Evolutionary conservation across 2,329 filamentous ascomycete genomes (phyloP).

Genomic region (Diplodia scrobiculata): DNA sequence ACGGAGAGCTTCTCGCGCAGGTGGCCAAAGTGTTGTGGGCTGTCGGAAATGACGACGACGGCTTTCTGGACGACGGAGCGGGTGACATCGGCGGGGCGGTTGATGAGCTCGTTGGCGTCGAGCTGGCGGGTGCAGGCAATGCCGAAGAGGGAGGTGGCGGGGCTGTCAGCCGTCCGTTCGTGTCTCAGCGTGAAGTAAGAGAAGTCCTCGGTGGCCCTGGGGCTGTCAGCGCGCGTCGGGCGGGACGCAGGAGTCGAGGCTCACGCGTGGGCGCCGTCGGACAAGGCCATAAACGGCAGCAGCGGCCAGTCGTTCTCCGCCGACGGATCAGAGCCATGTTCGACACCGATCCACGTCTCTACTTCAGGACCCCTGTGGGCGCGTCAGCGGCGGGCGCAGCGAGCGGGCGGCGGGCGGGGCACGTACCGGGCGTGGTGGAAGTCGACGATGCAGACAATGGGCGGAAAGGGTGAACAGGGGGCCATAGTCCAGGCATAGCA

Average conservation of each 20-base stretch:
- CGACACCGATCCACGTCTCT: slow-evolving; percentile 81
- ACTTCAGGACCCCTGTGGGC: slow-evolving; percentile 77
- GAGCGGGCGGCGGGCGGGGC: neutral
- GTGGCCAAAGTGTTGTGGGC: slow-evolving; percentile 85
- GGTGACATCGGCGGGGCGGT: slow-evolving; percentile 86
- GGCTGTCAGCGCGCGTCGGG: slow-evolving; percentile 1
- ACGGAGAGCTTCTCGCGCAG: slow-evolving; percentile 85
- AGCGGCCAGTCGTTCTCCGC: slow-evolving; percentile 85
- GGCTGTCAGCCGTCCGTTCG: slow-evolving; percentile 48
- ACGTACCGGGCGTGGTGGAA: slow-evolving; percentile 56
- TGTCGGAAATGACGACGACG: slow-evolving; percentile 91
- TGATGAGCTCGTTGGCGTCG: slow-evolving; percentile 73
- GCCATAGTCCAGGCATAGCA: slow-evolving; percentile 28
- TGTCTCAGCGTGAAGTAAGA: slow-evolving; percentile 93
- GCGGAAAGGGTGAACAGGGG: slow-evolving; percentile 42
- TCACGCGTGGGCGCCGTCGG: slow-evolving; percentile 91
- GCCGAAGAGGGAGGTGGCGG: slow-evolving; percentile 84
- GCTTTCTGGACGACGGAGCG: slow-evolving; percentile 97
- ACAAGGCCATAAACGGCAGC: slow-evolving; percentile 94
- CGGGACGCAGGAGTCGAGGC: slow-evolving; percentile 40
- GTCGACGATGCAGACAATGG: slow-evolving; percentile 56
- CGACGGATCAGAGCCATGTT: slow-evolving; percentile 75
- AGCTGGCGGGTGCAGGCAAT: slow-evolving; percentile 94
- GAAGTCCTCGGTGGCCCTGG: slow-evolving; percentile 87
- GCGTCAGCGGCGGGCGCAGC: slow-evolving; percentile 8